Evolutionary conservation across 169 alveolate genomes (phyloP).

Genomic region (Plasmodium berghei): DNA sequence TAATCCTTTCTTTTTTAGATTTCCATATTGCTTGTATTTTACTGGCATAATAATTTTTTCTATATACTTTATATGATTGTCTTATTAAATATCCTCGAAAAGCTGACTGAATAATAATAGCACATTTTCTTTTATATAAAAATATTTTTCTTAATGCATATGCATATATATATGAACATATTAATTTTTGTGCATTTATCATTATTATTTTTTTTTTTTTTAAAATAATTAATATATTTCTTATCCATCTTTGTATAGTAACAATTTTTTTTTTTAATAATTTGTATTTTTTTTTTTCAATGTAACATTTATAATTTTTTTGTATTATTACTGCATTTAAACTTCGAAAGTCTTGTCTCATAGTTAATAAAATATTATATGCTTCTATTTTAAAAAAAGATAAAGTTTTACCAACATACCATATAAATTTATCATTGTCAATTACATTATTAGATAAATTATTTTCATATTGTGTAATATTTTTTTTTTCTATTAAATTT

Average conservation of each 20-base stretch:
- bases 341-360: slow-evolving; percentile 80
- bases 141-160: slow-evolving; percentile 21
- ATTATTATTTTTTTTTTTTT: slow-evolving; percentile 26
- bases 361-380: slow-evolving; percentile 78
- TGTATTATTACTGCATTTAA: slow-evolving; percentile 77
- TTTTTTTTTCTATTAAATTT: background rate
- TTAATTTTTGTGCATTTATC: slow-evolving; percentile 10
- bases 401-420: slow-evolving; percentile 65
- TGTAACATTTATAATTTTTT: slow-evolving; percentile 74
- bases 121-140: slow-evolving; percentile 29
- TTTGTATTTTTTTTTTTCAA: slow-evolving; percentile 55
- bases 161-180: slow-evolving; percentile 27
- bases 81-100: slow-evolving; percentile 16
- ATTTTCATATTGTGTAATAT: slow-evolving; percentile 1
- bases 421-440: slow-evolving; percentile 2
- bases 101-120: slow-evolving; percentile 36
- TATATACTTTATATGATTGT: slow-evolving; percentile 61
- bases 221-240: slow-evolving; percentile 60
- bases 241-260: slow-evolving; percentile 81
- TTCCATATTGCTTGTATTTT: slow-evolving; percentile 86
- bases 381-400: slow-evolving; percentile 78
- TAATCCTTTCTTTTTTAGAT: slow-evolving; percentile 75
- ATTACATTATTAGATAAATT: background rate
- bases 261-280: slow-evolving; percentile 67
- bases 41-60: slow-evolving; percentile 78